Evolutionary conservation across 306 rosid genomes (phyloP).

Genomic region (Vigna radiata): DNA sequence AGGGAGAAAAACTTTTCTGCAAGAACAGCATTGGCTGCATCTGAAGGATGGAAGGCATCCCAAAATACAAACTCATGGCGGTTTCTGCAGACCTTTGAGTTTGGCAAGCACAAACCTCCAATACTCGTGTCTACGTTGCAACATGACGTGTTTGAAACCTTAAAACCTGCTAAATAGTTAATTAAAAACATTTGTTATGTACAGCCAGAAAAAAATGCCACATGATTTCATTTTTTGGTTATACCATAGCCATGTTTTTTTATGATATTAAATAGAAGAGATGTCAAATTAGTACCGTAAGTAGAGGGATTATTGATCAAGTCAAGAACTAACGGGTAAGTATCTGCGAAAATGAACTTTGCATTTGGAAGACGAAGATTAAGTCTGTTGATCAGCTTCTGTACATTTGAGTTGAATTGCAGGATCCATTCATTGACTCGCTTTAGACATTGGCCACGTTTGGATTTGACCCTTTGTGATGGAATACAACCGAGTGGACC

Average conservation of each 20-base stretch:
- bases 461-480: constrained; percentile 86
- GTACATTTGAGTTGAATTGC: constrained; percentile 54
- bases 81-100: constrained; percentile 69
- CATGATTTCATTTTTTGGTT: neutral
- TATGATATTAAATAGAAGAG: neutral
- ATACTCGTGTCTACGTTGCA: constrained; percentile 77
- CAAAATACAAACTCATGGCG: constrained; percentile 77
- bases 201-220: neutral
- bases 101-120: constrained; percentile 89
- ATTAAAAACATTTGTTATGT: neutral
- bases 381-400: constrained; percentile 58
- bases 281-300: constrained; percentile 59
- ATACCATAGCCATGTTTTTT: neutral
- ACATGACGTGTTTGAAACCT: constrained; percentile 81
- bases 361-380: constrained; percentile 66
- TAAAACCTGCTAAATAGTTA: constrained; percentile 59
- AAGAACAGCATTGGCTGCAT: constrained; percentile 77
- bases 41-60: constrained; percentile 96
- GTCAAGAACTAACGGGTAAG: constrained; percentile 65
- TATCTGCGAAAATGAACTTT: constrained; percentile 61
- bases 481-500: constrained; percentile 97
- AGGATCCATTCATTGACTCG: constrained; percentile 63
- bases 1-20: constrained; percentile 65
- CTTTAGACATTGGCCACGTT: constrained; percentile 64
- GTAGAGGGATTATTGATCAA: constrained; percentile 61